Base-by-base conservation (phyloP, 352 stramenopile species). In the Phytophthora chlamydospora region DNA sequence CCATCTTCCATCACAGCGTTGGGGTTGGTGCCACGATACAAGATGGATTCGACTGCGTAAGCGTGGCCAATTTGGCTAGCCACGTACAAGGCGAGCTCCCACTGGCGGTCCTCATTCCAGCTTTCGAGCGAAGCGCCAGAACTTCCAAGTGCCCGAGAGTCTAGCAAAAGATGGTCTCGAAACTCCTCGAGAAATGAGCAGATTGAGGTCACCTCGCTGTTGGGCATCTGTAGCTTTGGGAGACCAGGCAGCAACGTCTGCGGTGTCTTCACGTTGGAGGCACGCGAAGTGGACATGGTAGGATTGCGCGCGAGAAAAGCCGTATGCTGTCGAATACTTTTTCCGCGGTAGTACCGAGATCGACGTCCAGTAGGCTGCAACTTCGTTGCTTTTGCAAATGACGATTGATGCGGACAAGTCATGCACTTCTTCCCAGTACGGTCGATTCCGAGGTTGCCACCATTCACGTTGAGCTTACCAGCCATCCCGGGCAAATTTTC, bases 71-170 rank as follows among this genome's bases (percentile, higher is more conserved):
- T 76, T 59, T 83, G 72, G 35, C 74, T 71, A 17, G 78, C 78
- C 32, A 82, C 53, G 40, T 78, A 86, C 13, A 90, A 49, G 38
- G 76, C 76, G 5, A 83, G 54, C 21, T 85, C 71, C 80, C 80
- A 89, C 34, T 83, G 73, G 1, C 65, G 61, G 48, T 73, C 62
- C 34, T 73, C 68, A 13, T 59, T 62, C 21, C 71, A 59, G 36
- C 47, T 46, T 35, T 68, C 45, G 6, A 64, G 39, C 2, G 42
- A 55, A n/a, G 31, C 41, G 29, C n/a, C 34, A 34, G 42, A 68
- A 27, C n/a, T 66, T 24, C 58, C 65, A 17, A 74, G 53, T 27
- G 69, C 60, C 33, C 45, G 46, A 2, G 66, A 73, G 45, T 80
- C 69, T 41, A 70, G 21, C 19, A 88, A 43, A 46, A 87, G 62